These are phyloP conservation scores for Mycena leptocephala DNA, from an alignment of 768 basidiomycete species.

Conservation along the genomic window DNA sequence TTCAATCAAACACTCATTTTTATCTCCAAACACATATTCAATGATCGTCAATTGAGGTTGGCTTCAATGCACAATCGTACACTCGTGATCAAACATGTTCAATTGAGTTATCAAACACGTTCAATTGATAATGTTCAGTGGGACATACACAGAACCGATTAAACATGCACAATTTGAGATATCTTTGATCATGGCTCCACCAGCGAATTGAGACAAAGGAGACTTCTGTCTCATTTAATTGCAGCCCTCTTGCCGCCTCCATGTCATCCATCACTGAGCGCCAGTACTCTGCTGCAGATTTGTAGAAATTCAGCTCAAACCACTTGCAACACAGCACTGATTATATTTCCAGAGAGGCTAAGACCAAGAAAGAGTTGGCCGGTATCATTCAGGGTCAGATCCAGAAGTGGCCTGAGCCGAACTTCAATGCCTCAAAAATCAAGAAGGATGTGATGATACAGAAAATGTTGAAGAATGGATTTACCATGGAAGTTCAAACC, in stretches of 20 bases:
- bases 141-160: background rate
- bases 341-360: background rate
- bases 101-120: no score
- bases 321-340: background rate
- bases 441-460: background rate
- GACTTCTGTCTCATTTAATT: background rate
- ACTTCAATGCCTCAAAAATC: background rate
- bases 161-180: background rate
- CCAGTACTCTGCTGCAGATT: background rate
- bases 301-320: background rate
- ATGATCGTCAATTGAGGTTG: no score
- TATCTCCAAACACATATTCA: no score
- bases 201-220: background rate
- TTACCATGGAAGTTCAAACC: background rate
- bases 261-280: background rate
- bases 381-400: background rate
- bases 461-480: background rate
- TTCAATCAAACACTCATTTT: no score
- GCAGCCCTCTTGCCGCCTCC: no score
- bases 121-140: no score
- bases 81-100: no score
- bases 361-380: background rate
- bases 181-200: no score
- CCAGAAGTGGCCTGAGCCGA: background rate
- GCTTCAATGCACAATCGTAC: no score